Percentiles rank a stretch among this genome's conserved stretches.
These are phyloP conservation scores for Diplodia sapinea DNA, from an alignment of 2,329 filamentous ascomycete genomes.

Conservation along the genomic window DNA sequence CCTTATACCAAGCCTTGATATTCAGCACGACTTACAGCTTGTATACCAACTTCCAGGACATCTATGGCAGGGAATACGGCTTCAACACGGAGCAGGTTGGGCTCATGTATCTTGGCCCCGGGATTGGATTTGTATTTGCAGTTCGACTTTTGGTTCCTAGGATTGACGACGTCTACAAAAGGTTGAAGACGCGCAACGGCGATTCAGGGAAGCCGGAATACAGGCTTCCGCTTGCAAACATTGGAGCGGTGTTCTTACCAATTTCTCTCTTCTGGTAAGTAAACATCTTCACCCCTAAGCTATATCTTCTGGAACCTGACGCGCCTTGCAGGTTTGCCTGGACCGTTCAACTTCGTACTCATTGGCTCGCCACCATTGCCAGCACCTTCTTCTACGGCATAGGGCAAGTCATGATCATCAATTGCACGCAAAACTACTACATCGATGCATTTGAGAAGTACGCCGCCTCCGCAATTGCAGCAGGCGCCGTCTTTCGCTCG, in stretches of 20 bases:
- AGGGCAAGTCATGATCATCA: constrained; percentile 60
- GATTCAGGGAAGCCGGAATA: constrained; percentile 52
- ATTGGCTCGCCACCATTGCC: constrained; percentile 51
- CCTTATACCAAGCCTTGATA: constrained; percentile 54
- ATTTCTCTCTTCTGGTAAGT: constrained; percentile 51
- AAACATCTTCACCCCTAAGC: neutral
- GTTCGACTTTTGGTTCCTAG: constrained; percentile 55
- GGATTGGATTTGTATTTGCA: constrained; percentile 51
- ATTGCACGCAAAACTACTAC: constrained; percentile 61
- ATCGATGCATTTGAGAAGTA: constrained; percentile 60
- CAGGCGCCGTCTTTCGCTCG: constrained; percentile 55
- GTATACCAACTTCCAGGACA: constrained; percentile 57
- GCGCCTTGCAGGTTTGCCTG: constrained; percentile 45
- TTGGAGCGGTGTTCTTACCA: constrained; percentile 53
- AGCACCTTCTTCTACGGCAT: constrained; percentile 58
- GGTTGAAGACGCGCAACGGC: constrained; percentile 49
- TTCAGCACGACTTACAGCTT: constrained; percentile 57
- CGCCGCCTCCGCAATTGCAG: constrained; percentile 58
- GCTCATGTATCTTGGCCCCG: constrained; percentile 53
- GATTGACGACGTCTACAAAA: constrained; percentile 57
- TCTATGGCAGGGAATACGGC: constrained; percentile 52
- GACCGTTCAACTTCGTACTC: constrained; percentile 50
- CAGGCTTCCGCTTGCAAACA: constrained; percentile 54
- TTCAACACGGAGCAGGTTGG: constrained; percentile 56
- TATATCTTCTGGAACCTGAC: neutral